Evolutionary conservation across 148 eudicot species (phyloP).

Genomic region (Rhododendron williamsianum): DNA sequence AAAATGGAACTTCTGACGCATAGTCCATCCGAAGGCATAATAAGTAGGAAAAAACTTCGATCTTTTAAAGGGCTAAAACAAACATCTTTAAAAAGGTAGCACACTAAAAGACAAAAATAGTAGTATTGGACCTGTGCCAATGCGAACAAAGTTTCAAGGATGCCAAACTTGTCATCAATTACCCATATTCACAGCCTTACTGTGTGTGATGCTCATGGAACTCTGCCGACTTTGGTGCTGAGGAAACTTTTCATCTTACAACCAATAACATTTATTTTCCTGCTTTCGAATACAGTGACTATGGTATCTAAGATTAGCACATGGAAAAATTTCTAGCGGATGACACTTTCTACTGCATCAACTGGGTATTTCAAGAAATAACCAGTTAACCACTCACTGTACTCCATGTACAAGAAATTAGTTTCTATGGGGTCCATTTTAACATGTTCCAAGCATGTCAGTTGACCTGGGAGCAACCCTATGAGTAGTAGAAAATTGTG

Average conservation of each 20-base stretch:
- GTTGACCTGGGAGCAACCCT: background rate
- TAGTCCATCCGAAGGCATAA: background rate
- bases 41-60: background rate
- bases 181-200: background rate
- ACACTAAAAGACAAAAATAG: background rate
- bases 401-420: background rate
- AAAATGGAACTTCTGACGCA: background rate
- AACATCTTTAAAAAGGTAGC: background rate
- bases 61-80: background rate
- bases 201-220: background rate
- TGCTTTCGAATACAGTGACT: background rate
- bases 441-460: constrained; percentile 4
- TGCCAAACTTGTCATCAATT: background rate
- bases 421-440: background rate
- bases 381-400: background rate
- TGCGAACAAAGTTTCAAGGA: background rate
- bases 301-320: background rate
- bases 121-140: background rate
- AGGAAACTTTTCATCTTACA: background rate
- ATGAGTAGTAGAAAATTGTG: background rate
- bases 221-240: background rate
- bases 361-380: background rate
- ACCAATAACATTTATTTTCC: background rate
- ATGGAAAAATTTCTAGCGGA: background rate
- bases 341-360: background rate